These are phyloP conservation scores for Spinellus fusiger DNA, from an alignment of 192 early-diverging fungal genomes.

Conservation along the genomic window DNA sequence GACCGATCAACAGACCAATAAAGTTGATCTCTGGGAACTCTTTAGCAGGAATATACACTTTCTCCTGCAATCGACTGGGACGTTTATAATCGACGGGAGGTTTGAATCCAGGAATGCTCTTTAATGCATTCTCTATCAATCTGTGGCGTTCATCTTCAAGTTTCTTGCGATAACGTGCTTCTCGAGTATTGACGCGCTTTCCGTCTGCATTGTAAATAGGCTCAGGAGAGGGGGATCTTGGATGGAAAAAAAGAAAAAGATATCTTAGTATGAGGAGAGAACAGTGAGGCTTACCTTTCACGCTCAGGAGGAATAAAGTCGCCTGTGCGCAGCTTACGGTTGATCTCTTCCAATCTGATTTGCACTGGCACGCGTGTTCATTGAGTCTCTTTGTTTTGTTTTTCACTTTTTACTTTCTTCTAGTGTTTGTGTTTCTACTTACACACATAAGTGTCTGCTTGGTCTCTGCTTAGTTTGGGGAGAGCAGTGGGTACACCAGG, in stretches of 20 bases:
- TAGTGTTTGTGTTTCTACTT: constrained; percentile 12
- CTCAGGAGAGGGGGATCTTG: constrained; percentile 93
- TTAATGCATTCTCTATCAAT: constrained; percentile 75
- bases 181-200: constrained; percentile 94
- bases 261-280: neutral
- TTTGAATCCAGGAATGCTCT: constrained; percentile 71
- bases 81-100: constrained; percentile 90
- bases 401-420: too few species aligned
- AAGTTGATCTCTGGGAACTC: constrained; percentile 98
- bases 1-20: constrained; percentile 94
- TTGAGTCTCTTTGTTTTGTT: too few species aligned
- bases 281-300: constrained; percentile 48
- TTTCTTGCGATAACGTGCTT: constrained; percentile 83
- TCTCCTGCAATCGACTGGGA: constrained; percentile 79
- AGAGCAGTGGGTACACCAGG: constrained; percentile 77
- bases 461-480: constrained; percentile 67
- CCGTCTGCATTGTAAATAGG: constrained; percentile 90
- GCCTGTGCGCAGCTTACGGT: constrained; percentile 69
- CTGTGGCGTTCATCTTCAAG: constrained; percentile 90
- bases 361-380: constrained; percentile 47
- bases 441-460: constrained; percentile 74
- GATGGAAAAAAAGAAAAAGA: neutral
- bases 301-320: constrained; percentile 78
- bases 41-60: constrained; percentile 91
- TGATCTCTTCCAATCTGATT: constrained; percentile 89